Evolutionary conservation across 176 grass and related monocot genomes (phyloP).

Genomic region (barley (Hordeum vulgare)): MorexV3_pseudomolecules_assembly NC_058524.1:435698968-435699467

Average conservation of each 20-base stretch:
- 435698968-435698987: background rate
- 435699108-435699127: background rate
- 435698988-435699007: background rate
- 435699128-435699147: background rate
- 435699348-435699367: background rate
- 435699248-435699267: background rate
- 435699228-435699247: background rate
- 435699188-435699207: background rate
- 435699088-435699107: background rate
- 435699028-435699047: background rate
- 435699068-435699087: background rate
- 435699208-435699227: background rate
- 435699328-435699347: background rate
- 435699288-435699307: background rate
- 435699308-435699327: background rate
- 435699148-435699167: background rate
- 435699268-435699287: background rate
- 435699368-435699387: background rate
- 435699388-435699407: background rate
- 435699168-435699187: background rate
- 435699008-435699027: background rate
- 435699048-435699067: background rate
- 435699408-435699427: background rate
- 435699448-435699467: background rate
- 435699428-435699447: background rate